Percentiles rank a stretch among this genome's conserved stretches.
Evolutionary conservation across 208 protist species (phyloP).

Genomic region (Trypanosoma lewisi): DNA sequence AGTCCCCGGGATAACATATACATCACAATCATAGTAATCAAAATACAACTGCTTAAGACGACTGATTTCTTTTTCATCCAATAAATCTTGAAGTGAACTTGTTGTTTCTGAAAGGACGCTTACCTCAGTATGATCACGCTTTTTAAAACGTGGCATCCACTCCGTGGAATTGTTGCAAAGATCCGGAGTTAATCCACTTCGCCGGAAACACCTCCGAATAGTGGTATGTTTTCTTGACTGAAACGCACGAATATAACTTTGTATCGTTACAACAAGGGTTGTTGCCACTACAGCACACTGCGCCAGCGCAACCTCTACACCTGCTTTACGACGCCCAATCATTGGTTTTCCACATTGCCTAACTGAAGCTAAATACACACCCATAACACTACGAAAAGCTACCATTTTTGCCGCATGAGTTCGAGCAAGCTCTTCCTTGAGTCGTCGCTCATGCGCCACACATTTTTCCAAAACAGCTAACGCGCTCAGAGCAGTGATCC

Average conservation of each 20-base stretch:
- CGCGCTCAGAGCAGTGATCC: constrained; percentile 37
- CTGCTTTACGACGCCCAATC: constrained; percentile 20
- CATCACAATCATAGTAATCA: constrained; percentile 89
- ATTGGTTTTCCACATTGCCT: constrained; percentile 26
- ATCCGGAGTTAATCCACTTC: constrained; percentile 2
- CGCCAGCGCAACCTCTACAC: constrained; percentile 51
- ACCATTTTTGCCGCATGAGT: constrained; percentile 49
- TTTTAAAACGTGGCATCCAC: constrained; percentile 6
- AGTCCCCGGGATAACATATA: constrained; percentile 33
- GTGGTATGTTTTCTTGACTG: constrained; percentile 34
- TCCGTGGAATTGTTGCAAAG: neutral
- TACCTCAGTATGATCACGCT: neutral
- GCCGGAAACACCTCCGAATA: constrained; percentile 2
- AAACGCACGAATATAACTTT: constrained; percentile 59
- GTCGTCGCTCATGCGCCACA: constrained; percentile 50
- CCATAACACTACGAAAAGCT: constrained; percentile 68
- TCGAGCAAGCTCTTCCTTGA: constrained; percentile 58
- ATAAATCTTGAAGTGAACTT: constrained; percentile 43
- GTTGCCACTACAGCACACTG: constrained; percentile 74
- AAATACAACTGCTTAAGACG: constrained; percentile 86
- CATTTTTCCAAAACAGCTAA: constrained; percentile 58
- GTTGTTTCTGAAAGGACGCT: constrained; percentile 31
- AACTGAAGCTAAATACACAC: constrained; percentile 48
- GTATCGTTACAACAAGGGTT: constrained; percentile 63
- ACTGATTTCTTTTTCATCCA: constrained; percentile 63